A percentile compares a stretch with the other conserved stretches of the same genome.
Evolutionary conservation across 2,329 filamentous ascomycete species (phyloP).

Genomic region (Phoma sp.): DNA sequence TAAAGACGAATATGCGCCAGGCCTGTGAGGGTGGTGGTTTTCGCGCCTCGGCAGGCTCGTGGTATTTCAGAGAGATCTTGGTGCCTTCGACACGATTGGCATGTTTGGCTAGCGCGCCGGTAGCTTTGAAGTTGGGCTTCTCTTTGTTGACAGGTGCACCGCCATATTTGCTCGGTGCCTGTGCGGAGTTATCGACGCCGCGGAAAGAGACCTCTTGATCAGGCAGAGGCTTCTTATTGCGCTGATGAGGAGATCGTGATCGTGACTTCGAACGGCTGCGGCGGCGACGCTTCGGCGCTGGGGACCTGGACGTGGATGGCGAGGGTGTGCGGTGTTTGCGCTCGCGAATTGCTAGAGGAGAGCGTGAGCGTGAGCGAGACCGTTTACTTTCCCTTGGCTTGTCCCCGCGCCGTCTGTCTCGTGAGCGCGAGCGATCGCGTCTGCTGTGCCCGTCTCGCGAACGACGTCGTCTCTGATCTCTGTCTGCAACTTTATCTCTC

Average conservation of each 20-base stretch:
- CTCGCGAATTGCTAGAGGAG: constrained; percentile 32
- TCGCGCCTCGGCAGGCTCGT: constrained; percentile 90
- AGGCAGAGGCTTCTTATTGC: constrained; percentile 52
- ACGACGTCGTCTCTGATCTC: constrained; percentile 17
- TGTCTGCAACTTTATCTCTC: constrained; percentile 16
- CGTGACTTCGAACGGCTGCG: constrained; percentile 44
- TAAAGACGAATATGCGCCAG: constrained; percentile 95
- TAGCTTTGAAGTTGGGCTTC: constrained; percentile 83
- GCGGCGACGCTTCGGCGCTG: constrained; percentile 44
- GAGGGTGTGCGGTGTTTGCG: constrained; percentile 35
- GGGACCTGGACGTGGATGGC: constrained; percentile 33
- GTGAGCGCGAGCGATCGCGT: constrained; percentile 5
- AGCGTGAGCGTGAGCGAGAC: constrained; percentile 25
- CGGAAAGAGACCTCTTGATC: constrained; percentile 56
- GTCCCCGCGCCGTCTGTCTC: constrained; percentile 24
- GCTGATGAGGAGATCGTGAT: constrained; percentile 51
- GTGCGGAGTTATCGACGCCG: constrained; percentile 39
- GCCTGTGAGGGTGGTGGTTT: constrained; percentile 79
- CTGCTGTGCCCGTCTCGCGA: constrained; percentile 23
- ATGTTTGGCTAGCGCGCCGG: constrained; percentile 83
- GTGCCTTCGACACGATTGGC: constrained; percentile 83
- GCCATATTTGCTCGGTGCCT: constrained; percentile 40
- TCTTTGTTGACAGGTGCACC: constrained; percentile 67
- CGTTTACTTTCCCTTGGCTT: constrained; percentile 20
- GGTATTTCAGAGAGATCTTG: constrained; percentile 86